A percentile compares a stretch with the other conserved stretches of the same genome.
Conservation (phyloP, 352 stramenopile species). For the Nothophytophthora sp. region DNA sequence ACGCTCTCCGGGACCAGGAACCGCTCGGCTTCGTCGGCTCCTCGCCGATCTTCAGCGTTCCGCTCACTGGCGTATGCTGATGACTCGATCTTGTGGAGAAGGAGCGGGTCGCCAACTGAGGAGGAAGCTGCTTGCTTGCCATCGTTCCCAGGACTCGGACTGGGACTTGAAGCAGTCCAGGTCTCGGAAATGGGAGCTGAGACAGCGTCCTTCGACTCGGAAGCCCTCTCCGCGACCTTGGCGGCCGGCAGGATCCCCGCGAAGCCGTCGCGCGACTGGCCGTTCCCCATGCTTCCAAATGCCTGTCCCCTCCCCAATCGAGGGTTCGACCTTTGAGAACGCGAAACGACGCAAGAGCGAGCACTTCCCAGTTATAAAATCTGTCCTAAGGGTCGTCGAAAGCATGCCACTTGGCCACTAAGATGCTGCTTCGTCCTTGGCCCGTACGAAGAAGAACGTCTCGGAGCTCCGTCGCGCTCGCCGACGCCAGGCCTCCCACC, state of each 20-base stretch:
- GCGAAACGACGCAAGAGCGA: too few relatives aligned
- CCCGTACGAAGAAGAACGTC: constrained; percentile 27
- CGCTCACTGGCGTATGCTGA: too few relatives aligned
- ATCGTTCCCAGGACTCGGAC: neutral
- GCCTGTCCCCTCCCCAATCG: too few relatives aligned
- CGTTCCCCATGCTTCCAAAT: constrained; percentile 36
- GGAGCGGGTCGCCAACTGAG: neutral
- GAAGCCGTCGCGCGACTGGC: constrained; percentile 28
- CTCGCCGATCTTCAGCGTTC: too few relatives aligned
- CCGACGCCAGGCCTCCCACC: constrained; percentile 19
- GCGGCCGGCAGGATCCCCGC: constrained; percentile 23
- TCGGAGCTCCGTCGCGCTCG: constrained; percentile 28
- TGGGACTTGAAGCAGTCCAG: constrained; percentile 7
- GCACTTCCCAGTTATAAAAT: constrained; percentile 16
- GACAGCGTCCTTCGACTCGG: constrained; percentile 1
- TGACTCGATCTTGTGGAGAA: constrained; percentile 15
- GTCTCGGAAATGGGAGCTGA: constrained; percentile 12
- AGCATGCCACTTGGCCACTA: constrained; percentile 8
- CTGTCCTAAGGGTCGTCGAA: too few relatives aligned
- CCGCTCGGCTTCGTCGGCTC: too few relatives aligned
- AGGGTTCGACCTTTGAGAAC: too few relatives aligned
- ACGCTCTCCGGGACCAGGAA: constrained; percentile 63
- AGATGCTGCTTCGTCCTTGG: constrained; percentile 21
- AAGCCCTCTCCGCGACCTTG: constrained; percentile 1
- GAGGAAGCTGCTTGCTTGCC: neutral